Percentiles rank a stretch among this genome's conserved stretches.
Evolutionary conservation across 169 alveolate species (phyloP).

Genomic region (Plasmodium sp.): DNA sequence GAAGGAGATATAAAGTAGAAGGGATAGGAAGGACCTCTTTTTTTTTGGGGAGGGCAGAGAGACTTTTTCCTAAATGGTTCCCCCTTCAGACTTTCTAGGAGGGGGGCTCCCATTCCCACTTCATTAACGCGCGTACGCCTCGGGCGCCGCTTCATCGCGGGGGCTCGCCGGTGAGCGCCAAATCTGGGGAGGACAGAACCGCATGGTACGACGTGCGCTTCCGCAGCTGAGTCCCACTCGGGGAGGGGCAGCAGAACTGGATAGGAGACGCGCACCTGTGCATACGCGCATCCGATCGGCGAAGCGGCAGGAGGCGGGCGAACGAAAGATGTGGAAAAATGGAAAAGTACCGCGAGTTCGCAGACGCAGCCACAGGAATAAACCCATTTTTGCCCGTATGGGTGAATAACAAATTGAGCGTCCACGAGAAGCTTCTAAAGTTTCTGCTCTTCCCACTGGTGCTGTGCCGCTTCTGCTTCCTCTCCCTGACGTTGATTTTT

Average conservation of each 20-base stretch:
- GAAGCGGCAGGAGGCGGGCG: background rate
- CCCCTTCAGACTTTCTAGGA: background rate
- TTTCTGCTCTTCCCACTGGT: slow-evolving; percentile 44
- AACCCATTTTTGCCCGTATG: slow-evolving; percentile 80
- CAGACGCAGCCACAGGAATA: slow-evolving; percentile 81
- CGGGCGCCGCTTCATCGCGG: background rate
- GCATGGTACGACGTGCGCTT: background rate
- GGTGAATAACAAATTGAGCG: slow-evolving; percentile 67
- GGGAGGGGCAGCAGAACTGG: background rate
- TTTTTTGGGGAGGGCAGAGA: background rate
- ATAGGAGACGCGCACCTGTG: background rate
- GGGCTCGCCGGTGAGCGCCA: background rate
- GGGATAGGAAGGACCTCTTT: too few relatives aligned
- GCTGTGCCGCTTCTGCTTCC: slow-evolving; percentile 29
- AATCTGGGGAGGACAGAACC: background rate
- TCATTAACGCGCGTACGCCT: background rate
- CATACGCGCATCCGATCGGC: background rate
- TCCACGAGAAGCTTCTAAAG: slow-evolving; percentile 33
- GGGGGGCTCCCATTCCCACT: background rate
- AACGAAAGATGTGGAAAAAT: slow-evolving; percentile 16
- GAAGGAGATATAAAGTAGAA: background rate
- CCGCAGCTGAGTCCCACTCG: background rate
- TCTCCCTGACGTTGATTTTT: slow-evolving; percentile 39
- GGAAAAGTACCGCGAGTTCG: slow-evolving; percentile 77
- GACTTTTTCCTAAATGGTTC: background rate